Percentiles rank a stretch among this genome's conserved stretches.
Evolutionary conservation across 441 rosid species (phyloP).

Genomic region (Adansonia rubrostipa): DNA sequence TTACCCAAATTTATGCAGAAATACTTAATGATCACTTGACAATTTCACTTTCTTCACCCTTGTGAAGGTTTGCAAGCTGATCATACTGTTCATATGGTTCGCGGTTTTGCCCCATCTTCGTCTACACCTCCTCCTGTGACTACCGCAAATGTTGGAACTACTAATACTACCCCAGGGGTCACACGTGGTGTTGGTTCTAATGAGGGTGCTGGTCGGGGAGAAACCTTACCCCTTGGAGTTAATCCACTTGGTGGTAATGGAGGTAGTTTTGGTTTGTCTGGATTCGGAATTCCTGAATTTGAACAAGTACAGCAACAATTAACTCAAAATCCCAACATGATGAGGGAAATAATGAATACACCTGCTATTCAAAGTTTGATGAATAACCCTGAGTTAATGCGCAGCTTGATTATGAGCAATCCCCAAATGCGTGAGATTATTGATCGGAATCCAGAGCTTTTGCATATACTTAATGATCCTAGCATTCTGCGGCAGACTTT

Average conservation of each 20-base stretch:
- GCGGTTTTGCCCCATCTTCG: constrained; percentile 60
- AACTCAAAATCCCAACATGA: constrained; percentile 71
- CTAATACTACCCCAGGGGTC: constrained; percentile 50
- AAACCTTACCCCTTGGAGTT: constrained; percentile 65
- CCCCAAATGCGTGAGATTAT: constrained; percentile 72
- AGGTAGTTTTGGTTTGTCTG: constrained; percentile 54
- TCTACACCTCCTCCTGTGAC: constrained; percentile 51
- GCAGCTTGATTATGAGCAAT: constrained; percentile 62
- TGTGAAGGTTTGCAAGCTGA: constrained; percentile 74
- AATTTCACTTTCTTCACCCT: not conserved
- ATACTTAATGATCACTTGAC: not conserved
- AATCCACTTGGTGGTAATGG: constrained; percentile 56
- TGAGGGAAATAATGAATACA: constrained; percentile 77
- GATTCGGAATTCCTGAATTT: constrained; percentile 69
- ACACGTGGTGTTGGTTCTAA: constrained; percentile 61
- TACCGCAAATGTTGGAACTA: constrained; percentile 43
- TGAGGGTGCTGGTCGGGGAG: constrained; percentile 53
- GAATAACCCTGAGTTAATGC: constrained; percentile 71
- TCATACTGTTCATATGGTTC: constrained; percentile 81
- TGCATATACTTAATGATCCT: constrained; percentile 65
- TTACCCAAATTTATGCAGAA: not conserved
- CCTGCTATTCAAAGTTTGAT: constrained; percentile 68
- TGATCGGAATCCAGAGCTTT: constrained; percentile 72
- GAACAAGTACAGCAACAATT: constrained; percentile 82
- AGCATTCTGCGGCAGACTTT: constrained; percentile 62